Base-by-base conservation (phyloP, 352 stramenopile species). In the Globisporangium cylindrosporum region DNA sequence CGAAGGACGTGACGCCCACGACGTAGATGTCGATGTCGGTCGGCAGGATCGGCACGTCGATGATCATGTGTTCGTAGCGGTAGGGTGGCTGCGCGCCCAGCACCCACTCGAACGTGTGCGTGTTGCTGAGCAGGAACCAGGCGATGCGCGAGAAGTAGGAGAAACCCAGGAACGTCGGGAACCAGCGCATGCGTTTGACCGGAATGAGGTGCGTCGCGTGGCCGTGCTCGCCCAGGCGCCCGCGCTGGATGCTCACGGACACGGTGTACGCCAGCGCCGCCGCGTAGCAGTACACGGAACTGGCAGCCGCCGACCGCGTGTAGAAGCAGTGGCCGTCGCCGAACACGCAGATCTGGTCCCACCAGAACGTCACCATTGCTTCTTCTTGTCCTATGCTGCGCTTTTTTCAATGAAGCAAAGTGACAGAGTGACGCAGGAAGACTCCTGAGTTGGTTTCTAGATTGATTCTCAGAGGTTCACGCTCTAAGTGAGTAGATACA, bases 21-120 rank as follows among this genome's bases (percentile, higher is more conserved):
- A 91, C 83, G 79, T 91, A 93, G 64, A 93, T 87, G 73, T 93
- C 84, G 71, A 93, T 91, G 60, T 89, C 79, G 8, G 83, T 93
- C 3, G 82, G 80, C 48, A 93, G 72, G 25, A 93, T 64, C 34
- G 81, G 79, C 64, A 85, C 82, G 59, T 78, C 73, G 72, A 93
- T 87, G 53, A 93, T 74, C 77, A 89, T 92, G 74, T 93, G 83
- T 69, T 83, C 72, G 70, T 91, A 92, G 62, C 46, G 65, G 68
- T 86, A 89, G n/a, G 71, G 48, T 38, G 75, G 71, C 41, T 67
- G 38, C 3, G 69, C 57, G 38, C 83, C 83, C n/a, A 87, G 70
- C 66, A 91, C 86, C 81, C 81, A 90, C 71, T 93, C 77, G 62
- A 93, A 93, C 62, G 86, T 84, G 73, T 93, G 86, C 77, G 91